Conservation (phyloP, 2,329 filamentous ascomycete genomes). For the Mariannaea sp. region DNA sequence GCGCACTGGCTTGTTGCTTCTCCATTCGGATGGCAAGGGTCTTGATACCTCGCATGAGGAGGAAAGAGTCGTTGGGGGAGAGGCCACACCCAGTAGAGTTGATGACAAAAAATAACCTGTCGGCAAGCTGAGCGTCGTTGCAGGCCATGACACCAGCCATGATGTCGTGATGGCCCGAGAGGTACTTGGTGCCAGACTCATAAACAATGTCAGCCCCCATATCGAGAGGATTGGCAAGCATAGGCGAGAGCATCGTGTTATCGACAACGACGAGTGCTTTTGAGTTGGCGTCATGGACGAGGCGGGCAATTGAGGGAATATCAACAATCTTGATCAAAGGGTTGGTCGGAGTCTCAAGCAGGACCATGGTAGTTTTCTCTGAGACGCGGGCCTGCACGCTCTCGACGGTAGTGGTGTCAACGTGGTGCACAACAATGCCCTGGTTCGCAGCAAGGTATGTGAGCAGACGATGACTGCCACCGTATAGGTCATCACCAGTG, state of each 20-base stretch:
- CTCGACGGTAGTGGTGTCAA: slow-evolving; percentile 85
- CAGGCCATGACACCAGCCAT: slow-evolving; percentile 97
- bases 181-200: slow-evolving; percentile 96
- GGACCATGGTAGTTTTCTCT: slow-evolving; percentile 88
- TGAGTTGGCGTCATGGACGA: slow-evolving; percentile 77
- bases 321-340: slow-evolving; percentile 98
- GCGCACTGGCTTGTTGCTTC: slow-evolving; percentile 92
- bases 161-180: slow-evolving; percentile 97
- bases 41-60: slow-evolving; percentile 94
- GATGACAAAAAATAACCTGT: slow-evolving; percentile 95
- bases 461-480: slow-evolving; percentile 89
- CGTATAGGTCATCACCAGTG: slow-evolving; percentile 95
- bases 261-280: slow-evolving; percentile 88
- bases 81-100: slow-evolving; percentile 95
- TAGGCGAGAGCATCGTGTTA: slow-evolving; percentile 98
- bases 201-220: slow-evolving; percentile 96
- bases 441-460: slow-evolving; percentile 90
- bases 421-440: slow-evolving; percentile 92
- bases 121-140: slow-evolving; percentile 80
- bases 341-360: slow-evolving; percentile 96
- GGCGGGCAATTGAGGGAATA: slow-evolving; percentile 76
- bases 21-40: slow-evolving; percentile 98
- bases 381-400: slow-evolving; percentile 71
- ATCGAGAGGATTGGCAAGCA: slow-evolving; percentile 91
- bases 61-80: slow-evolving; percentile 93